Conservation (phyloP, 352 stramenopile genomes). For the Phytophthora meadii region DNA sequence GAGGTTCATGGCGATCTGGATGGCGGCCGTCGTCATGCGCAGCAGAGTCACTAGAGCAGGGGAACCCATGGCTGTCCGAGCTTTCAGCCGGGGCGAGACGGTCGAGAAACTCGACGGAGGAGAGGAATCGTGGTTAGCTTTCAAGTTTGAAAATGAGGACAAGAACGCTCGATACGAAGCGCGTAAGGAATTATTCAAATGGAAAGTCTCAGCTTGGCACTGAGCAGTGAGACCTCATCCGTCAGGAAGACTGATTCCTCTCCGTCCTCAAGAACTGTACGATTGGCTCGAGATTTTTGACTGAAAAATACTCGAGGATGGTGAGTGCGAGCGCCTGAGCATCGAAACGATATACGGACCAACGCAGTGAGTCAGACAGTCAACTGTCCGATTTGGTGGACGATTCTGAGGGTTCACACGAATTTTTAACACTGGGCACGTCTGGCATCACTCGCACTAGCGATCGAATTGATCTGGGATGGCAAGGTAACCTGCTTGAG, state of each 20-base stretch:
- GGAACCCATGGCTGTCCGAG: constrained; percentile 25
- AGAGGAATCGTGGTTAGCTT: constrained; percentile 30
- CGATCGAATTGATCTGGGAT: not conserved
- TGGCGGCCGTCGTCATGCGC: constrained; percentile 35
- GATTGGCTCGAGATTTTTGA: constrained; percentile 25
- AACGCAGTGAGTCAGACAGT: not conserved
- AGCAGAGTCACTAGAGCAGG: constrained; percentile 35
- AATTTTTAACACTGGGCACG: constrained; percentile 5
- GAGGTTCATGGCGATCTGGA: constrained; percentile 48
- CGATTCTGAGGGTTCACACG: constrained; percentile 10
- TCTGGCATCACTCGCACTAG: constrained; percentile 1
- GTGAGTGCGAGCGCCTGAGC: constrained; percentile 8
- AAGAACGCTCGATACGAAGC: not conserved
- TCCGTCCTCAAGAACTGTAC: constrained; percentile 7
- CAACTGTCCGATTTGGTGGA: constrained; percentile 11
- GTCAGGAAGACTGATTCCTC: constrained; percentile 17
- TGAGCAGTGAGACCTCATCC: constrained; percentile 15
- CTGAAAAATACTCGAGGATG: constrained; percentile 12
- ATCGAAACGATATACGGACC: constrained; percentile 9
- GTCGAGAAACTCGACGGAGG: constrained; percentile 22
- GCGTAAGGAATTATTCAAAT: constrained; percentile 15
- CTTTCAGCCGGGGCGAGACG: constrained; percentile 41
- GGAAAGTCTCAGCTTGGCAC: constrained; percentile 26
- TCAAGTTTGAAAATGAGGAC: constrained; percentile 38
- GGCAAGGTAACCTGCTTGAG: not conserved